Evolutionary conservation across 2,329 filamentous ascomycete species (phyloP), one percentile per base, ranked within the genome.

Genomic region (Myriosclerotinia scirpicola): DNA sequence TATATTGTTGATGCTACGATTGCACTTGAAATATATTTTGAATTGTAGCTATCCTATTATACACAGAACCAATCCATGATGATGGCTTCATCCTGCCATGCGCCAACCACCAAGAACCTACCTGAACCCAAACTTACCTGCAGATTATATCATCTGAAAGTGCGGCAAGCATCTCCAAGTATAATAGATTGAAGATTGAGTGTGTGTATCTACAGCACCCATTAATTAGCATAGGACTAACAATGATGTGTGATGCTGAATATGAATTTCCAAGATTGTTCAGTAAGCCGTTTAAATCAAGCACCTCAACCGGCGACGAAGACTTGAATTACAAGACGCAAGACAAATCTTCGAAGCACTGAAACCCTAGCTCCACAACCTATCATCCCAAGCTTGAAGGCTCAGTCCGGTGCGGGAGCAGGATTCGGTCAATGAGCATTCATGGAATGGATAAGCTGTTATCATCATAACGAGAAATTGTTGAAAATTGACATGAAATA

Each of bases 391-490:
- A 75, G 75, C 78, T 73, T 71, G 40, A 74, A 74, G 65, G 76
- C 73, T 77, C 71, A 75, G 86, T 92, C 81, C 77, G 85, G 88
- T 90, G 86, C 78, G 88, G 85, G 84, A 91, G 90, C 81, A 85
- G 87, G 84, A 85, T 87, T 90, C 82, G 88, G 88, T 81, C 77
- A 80, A 80, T 79, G 84, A 82, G 84, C 83, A 78, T 82, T 90
- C 83, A 86, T 88, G 84, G 87, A 90, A 90, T 90, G 87, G 87
- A 90, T 90, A 88, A 87, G 87, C 87, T 87, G 70, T 83, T 82
- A 80, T 86, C 84, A 86, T 86, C 84, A 85, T 65, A 71, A 75
- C 74, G 69, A 70, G 46, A 54, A 26, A 54, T 44, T 53, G 14
- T 59, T 61, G 53, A 67, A 67, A 67, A 38, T 68, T 42, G 38